Conservation (phyloP, 768 basidiomycete genomes). For the Macrolepiota dolichaula region DNA sequence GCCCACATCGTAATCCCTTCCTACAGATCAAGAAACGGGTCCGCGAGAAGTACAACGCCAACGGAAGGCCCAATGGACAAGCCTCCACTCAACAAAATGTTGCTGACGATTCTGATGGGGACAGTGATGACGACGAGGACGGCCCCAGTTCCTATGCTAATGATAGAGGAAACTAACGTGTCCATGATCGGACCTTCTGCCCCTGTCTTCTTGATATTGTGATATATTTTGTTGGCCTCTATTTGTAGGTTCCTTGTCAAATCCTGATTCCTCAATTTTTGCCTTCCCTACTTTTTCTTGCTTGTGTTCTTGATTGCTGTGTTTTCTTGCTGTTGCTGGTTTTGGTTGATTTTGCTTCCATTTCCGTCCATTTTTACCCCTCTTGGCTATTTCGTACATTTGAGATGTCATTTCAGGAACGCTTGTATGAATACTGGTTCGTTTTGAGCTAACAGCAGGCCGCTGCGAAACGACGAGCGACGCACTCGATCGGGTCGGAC, state of each 20-base stretch:
- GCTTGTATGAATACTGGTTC: background rate
- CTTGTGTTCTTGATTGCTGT: background rate
- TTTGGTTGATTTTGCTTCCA: background rate
- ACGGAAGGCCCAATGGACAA: constrained; percentile 11
- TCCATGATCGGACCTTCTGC: background rate
- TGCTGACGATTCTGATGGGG: constrained; percentile 12
- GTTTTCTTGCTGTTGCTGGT: background rate
- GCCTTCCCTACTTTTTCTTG: background rate
- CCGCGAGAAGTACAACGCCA: constrained; percentile 21
- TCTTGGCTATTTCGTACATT: background rate
- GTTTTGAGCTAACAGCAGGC: background rate
- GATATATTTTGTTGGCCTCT: background rate
- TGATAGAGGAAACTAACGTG: constrained; percentile 8
- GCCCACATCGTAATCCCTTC: constrained; percentile 1
- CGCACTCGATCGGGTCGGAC: background rate
- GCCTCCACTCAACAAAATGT: constrained; percentile 8
- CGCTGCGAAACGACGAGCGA: background rate
- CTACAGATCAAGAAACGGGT: constrained; percentile 32
- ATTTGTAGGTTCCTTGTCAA: background rate
- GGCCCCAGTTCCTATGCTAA: background rate
- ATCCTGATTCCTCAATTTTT: background rate
- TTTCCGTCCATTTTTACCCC: background rate
- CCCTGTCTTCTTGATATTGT: background rate
- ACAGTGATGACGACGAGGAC: constrained; percentile 12
- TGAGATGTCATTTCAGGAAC: background rate